Percentiles rank a stretch among this genome's conserved stretches.
Evolutionary conservation across 148 eudicot genomes (phyloP).

Genomic region (Spergularia marina): DNA sequence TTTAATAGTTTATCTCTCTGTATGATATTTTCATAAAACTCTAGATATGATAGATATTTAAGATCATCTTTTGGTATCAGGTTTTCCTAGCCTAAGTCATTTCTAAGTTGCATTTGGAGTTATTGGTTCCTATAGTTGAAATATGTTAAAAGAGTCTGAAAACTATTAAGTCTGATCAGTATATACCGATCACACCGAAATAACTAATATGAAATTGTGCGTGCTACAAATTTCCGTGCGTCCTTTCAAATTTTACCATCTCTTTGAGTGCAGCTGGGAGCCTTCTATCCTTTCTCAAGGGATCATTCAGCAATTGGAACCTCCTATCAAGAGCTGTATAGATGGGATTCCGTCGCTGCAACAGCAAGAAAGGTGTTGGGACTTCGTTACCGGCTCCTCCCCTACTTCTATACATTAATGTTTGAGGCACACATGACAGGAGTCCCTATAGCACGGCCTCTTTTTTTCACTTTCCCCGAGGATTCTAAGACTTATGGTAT

Average conservation of each 20-base stretch:
- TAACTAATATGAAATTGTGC: neutral
- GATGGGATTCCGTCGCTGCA: constrained; percentile 76
- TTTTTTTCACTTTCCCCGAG: constrained; percentile 74
- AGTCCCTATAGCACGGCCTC: constrained; percentile 64
- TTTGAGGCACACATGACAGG: constrained; percentile 62
- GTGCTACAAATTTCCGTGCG: neutral
- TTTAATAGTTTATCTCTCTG: neutral
- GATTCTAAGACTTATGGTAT: constrained; percentile 56
- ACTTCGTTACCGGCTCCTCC: constrained; percentile 70
- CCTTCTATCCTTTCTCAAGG: constrained; percentile 87
- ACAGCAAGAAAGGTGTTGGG: constrained; percentile 70
- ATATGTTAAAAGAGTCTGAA: neutral
- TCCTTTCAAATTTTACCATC: neutral
- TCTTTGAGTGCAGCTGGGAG: constrained; percentile 57
- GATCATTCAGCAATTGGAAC: constrained; percentile 51
- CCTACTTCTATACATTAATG: constrained; percentile 69
- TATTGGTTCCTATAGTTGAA: neutral
- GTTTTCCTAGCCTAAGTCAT: too few relatives aligned
- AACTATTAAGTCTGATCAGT: too few relatives aligned
- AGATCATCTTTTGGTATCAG: too few relatives aligned
- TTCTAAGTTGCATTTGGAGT: too few relatives aligned
- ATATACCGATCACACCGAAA: neutral
- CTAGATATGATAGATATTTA: too few relatives aligned
- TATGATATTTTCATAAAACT: too few relatives aligned
- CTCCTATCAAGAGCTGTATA: constrained; percentile 61